Evolutionary conservation across 1,284 basidiomycete species (phyloP), one percentile per base, ranked within the genome.

Genomic region (Austroboletus rostrupii): DNA sequence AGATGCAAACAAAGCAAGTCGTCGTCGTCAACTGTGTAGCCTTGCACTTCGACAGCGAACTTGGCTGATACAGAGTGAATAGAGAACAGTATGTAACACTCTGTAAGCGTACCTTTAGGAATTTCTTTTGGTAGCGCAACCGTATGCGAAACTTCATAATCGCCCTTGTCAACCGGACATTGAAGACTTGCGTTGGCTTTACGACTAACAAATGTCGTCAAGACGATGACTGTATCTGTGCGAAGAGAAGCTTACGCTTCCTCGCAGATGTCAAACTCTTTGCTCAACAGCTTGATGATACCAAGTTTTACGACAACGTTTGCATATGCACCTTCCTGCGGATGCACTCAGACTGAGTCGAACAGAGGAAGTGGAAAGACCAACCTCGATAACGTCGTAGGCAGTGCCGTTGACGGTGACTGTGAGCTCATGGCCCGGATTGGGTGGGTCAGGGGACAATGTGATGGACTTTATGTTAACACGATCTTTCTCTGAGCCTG

Each of bases 271-370:
- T 97, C 90, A 59, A 97, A 94, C 17, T 65, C 68, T 73, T 91
- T 95, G 43, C 78, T 72, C 19, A 97, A 70, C 11, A 97, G 66
- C 74, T 92, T 94, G 68, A 97, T 83, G 16, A 89, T 71, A 28
- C 94, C 94, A 36, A 97, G 76, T 70, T 96, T 97, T 53, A 97
- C 93, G 1, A 72, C 72, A 3, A 97, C 92, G 57, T 94, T 83
- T 11, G 87, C 93, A 61, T 82, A 89, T 29, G 94, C 89, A n/a
- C 94, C 94, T 10, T 93, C 86, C 92, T 96, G 54, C 20, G 3
- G 43, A 29, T 14, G n/a, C 10, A 13, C 40, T 59, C n/a, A 61
- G 44, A 21, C 17, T 23, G 43, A 42, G 36, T 17, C 14, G 49
- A 39, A 21, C 33, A 20, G 39, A 31, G 12, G 28, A 40, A 20